These are phyloP conservation scores for Penicillium daleae DNA, from an alignment of 495 filamentous ascomycete species.

Conservation along the genomic window DNA sequence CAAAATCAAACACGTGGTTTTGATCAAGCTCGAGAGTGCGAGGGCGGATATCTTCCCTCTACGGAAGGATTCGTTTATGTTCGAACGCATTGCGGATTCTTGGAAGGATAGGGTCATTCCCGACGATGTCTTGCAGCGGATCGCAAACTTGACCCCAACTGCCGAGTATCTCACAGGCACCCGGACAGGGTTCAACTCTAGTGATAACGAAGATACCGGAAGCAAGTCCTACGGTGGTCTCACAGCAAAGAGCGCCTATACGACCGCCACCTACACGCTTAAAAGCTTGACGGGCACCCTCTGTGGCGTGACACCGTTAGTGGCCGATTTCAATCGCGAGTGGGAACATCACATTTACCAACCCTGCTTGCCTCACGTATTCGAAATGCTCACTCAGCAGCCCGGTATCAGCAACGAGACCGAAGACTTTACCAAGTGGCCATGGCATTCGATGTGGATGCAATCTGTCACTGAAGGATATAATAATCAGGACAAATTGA, in stretches of 20 bases:
- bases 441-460: slow-evolving; percentile 54
- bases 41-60: slow-evolving; percentile 55
- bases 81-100: slow-evolving; percentile 43
- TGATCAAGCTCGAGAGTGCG: slow-evolving; percentile 54
- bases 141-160: slow-evolving; percentile 48
- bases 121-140: slow-evolving; percentile 28
- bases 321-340: slow-evolving; percentile 55
- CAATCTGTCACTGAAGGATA: slow-evolving; percentile 54
- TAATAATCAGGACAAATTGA: slow-evolving; percentile 48
- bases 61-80: slow-evolving; percentile 45
- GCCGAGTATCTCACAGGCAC: slow-evolving; percentile 50
- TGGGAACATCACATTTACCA: slow-evolving; percentile 53
- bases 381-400: slow-evolving; percentile 44
- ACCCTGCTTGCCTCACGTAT: slow-evolving; percentile 51
- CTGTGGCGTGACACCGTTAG: slow-evolving; percentile 51
- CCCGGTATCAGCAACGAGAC: slow-evolving; percentile 28
- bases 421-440: slow-evolving; percentile 36
- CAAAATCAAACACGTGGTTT: slow-evolving; percentile 52
- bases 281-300: slow-evolving; percentile 52
- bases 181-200: slow-evolving; percentile 38
- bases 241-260: slow-evolving; percentile 47
- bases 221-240: slow-evolving; percentile 47
- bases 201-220: slow-evolving; percentile 17
- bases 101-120: slow-evolving; percentile 36
- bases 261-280: slow-evolving; percentile 51